Conservation (phyloP, 352 stramenopile genomes). For the Ophiocytium majus region DNA sequence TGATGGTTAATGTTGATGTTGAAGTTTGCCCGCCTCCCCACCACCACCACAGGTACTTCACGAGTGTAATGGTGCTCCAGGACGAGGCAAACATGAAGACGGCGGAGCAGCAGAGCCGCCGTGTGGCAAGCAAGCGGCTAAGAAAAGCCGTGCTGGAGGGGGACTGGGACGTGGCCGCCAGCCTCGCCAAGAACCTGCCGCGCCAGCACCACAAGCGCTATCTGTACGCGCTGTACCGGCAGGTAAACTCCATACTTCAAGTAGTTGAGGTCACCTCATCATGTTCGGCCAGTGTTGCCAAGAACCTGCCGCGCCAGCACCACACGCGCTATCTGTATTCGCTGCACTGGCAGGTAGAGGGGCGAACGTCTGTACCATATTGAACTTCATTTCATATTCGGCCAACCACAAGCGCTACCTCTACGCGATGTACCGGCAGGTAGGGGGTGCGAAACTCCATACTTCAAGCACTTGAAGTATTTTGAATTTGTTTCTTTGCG, state of each 20-base stretch:
- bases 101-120: conserved; percentile 45
- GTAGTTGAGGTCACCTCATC: too few species aligned
- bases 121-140: conserved; percentile 42
- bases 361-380: too few species aligned
- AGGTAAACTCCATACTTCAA: conserved; percentile 40
- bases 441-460: too few species aligned
- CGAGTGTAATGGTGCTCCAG: conserved; percentile 48
- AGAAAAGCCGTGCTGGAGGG: conserved; percentile 51
- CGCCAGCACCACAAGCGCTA: conserved; percentile 51
- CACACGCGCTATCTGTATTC: conserved; percentile 53
- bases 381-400: too few species aligned
- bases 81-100: conserved; percentile 57
- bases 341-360: conserved; percentile 11
- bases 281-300: conserved; percentile 38
- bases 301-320: conserved; percentile 48
- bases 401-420: too few species aligned
- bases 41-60: conserved; percentile 31
- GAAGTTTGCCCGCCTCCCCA: too few species aligned
- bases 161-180: conserved; percentile 43
- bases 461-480: too few species aligned
- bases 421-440: too few species aligned
- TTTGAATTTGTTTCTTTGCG: too few species aligned
- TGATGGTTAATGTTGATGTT: too few species aligned
- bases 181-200: conserved; percentile 49
- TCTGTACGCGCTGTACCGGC: conserved; percentile 48